These are phyloP conservation scores for Symbiodinium natans DNA, from an alignment of 73 alveolate genomes.

Conservation along the genomic window DNA sequence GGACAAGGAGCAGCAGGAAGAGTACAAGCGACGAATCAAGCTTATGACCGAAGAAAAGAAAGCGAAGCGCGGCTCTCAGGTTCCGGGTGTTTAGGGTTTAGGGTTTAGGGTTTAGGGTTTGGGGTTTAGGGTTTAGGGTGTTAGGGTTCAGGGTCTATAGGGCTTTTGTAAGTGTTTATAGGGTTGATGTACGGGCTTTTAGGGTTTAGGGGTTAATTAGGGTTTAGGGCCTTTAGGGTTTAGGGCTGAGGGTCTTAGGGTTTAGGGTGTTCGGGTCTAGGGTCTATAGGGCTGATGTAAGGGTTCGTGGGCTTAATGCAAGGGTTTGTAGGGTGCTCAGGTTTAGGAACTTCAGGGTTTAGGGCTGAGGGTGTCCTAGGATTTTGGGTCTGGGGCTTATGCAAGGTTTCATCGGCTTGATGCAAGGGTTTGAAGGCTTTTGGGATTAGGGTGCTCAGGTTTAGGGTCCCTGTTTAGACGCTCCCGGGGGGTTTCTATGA, in stretches of 20 bases:
- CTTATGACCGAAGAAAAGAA: slow-evolving; percentile 85
- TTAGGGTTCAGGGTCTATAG: background rate
- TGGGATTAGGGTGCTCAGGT: background rate
- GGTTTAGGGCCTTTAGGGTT: no score
- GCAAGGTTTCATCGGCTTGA: background rate
- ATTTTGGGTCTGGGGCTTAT: no score
- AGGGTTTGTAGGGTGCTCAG: background rate
- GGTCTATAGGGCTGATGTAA: background rate
- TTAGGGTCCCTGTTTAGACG: no score
- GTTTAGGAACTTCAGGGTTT: no score
- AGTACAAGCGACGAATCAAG: slow-evolving; percentile 81
- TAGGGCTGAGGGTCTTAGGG: no score
- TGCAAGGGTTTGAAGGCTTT: background rate
- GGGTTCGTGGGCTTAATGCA: background rate
- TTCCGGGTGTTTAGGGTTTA: no score
- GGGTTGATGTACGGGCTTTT: background rate
- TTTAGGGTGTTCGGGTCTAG: no score
- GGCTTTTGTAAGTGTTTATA: background rate
- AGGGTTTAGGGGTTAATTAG: no score
- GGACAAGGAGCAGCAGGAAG: slow-evolving; percentile 79
- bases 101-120: no score
- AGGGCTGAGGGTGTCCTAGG: no score
- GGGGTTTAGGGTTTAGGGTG: background rate
- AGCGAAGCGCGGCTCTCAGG: slow-evolving; percentile 20
- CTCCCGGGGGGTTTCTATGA: no score